A percentile compares a stretch with the other conserved stretches of the same genome.
Evolutionary conservation across 805 yeast genomes (phyloP).

Genomic region (Saccharomycopsis malanga): DNA sequence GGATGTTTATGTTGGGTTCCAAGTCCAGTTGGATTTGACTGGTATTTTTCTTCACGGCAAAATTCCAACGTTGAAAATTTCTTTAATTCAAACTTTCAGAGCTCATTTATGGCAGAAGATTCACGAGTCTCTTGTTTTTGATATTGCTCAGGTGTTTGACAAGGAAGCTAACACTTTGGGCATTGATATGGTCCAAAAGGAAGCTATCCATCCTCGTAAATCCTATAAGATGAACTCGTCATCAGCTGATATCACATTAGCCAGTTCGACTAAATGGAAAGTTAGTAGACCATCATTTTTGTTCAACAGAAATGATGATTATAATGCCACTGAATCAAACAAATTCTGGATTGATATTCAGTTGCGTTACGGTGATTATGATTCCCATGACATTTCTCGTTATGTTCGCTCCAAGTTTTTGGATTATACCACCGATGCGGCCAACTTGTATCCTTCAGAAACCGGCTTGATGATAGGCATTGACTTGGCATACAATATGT

Average conservation of each 20-base stretch:
- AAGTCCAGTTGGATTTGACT: conserved; percentile 91
- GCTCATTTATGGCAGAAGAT: conserved; percentile 99
- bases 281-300: conserved; percentile 76
- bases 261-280: conserved; percentile 74
- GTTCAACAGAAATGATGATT: conserved; percentile 59
- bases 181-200: conserved; percentile 81
- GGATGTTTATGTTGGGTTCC: conserved; percentile 93
- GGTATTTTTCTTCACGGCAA: conserved; percentile 97
- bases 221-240: conserved; percentile 97
- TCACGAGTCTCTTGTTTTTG: conserved; percentile 92
- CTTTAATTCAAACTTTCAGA: conserved; percentile 90
- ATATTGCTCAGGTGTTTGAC: conserved; percentile 86
- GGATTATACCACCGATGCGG: conserved; percentile 85
- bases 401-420: conserved; percentile 88
- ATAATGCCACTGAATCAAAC: conserved; percentile 49
- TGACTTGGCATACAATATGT: conserved; percentile 92
- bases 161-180: conserved; percentile 76
- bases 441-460: conserved; percentile 83
- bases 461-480: conserved; percentile 88
- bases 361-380: conserved; percentile 93
- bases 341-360: conserved; percentile 96
- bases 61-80: conserved; percentile 93
- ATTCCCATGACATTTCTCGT: conserved; percentile 92
- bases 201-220: conserved; percentile 92
- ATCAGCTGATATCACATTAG: conserved; percentile 79